These are phyloP conservation scores for Magnusiomyces tetraspermus DNA, from an alignment of 1,139 yeast genomes.

Conservation along the genomic window DNA sequence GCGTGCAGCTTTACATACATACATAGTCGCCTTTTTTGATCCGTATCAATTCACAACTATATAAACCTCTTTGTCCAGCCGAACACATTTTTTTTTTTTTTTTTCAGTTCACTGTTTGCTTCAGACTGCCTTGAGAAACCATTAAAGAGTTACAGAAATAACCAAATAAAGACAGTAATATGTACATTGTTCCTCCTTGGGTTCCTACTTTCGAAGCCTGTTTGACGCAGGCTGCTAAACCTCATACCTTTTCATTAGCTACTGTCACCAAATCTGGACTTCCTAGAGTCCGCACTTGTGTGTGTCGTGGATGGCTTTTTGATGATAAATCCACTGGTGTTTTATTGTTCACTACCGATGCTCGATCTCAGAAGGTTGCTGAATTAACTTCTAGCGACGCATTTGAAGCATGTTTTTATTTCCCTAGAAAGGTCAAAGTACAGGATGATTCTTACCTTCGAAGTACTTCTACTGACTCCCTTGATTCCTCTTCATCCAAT, in stretches of 20 bases:
- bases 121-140: too few relatives aligned
- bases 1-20: too few relatives aligned
- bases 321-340: constrained; percentile 60
- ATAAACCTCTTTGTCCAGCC: too few relatives aligned
- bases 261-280: constrained; percentile 49
- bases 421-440: constrained; percentile 28
- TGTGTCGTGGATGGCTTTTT: constrained; percentile 67
- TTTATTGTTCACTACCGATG: constrained; percentile 62
- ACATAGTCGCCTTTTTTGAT: too few relatives aligned
- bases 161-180: constrained; percentile 1
- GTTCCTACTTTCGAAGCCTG: constrained; percentile 23
- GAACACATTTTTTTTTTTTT: too few relatives aligned
- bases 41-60: too few relatives aligned
- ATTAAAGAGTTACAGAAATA: too few relatives aligned
- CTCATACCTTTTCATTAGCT: constrained; percentile 51
- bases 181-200: constrained; percentile 26
- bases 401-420: constrained; percentile 72
- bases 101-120: too few relatives aligned
- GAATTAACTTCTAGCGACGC: constrained; percentile 41
- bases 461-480: neutral
- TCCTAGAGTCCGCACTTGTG: constrained; percentile 62
- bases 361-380: constrained; percentile 52
- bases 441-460: neutral
- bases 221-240: constrained; percentile 19
- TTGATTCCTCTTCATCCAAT: neutral